Conservation (phyloP, 257 asterid genomes). For the Plantago elongata region DNA sequence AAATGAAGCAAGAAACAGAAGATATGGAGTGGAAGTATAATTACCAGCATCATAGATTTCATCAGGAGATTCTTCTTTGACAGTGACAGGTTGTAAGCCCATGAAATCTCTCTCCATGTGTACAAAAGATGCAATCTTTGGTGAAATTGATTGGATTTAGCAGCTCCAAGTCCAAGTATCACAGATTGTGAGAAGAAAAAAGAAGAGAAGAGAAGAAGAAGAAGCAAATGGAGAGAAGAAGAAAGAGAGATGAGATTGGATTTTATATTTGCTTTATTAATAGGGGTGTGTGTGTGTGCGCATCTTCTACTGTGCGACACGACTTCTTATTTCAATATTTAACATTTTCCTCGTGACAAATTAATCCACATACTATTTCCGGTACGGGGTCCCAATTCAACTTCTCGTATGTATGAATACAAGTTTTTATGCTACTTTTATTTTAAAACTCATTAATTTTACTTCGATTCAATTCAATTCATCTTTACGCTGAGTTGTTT, state of each 20-base stretch:
- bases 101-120: constrained; percentile 49
- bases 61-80: constrained; percentile 36
- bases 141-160: neutral
- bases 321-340: neutral
- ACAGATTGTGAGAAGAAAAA: neutral
- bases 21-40: neutral
- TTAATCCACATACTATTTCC: neutral
- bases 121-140: neutral
- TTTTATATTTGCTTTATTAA: too few relatives aligned
- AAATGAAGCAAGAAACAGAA: neutral
- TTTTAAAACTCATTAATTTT: neutral
- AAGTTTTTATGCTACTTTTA: too few relatives aligned
- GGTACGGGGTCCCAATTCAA: too few relatives aligned
- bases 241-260: neutral
- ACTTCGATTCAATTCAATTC: neutral
- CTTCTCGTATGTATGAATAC: too few relatives aligned
- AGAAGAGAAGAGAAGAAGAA: neutral
- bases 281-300: too few relatives aligned
- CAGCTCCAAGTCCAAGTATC: too few relatives aligned
- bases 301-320: neutral
- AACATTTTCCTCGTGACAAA: constrained; percentile 7
- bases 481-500: too few relatives aligned
- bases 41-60: constrained; percentile 37
- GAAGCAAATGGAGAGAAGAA: constrained; percentile 8
- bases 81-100: constrained; percentile 34